Percentiles rank a stretch among this genome's conserved stretches.
phyloP scores from a whole-genome alignment of 352 stramenopile genomes.

The Pythium brachiatum region DNA sequence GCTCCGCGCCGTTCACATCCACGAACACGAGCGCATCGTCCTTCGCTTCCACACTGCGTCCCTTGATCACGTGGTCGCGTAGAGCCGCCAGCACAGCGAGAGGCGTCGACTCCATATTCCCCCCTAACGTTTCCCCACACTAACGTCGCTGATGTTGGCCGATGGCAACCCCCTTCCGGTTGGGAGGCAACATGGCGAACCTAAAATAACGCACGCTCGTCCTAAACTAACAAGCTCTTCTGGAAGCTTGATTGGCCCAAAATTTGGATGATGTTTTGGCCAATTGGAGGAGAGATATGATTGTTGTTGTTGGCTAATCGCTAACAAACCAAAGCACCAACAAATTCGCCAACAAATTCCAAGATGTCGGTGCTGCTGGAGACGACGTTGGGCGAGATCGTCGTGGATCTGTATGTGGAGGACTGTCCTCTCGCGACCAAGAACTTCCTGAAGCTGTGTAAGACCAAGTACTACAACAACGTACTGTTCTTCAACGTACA shows the following conservation, averaged over 20 bases:
- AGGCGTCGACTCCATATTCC: slow-evolving; percentile 6
- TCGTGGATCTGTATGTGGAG: slow-evolving; percentile 90
- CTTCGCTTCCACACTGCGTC: slow-evolving; percentile 53
- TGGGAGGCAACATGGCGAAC: not conserved
- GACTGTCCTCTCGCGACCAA: slow-evolving; percentile 75
- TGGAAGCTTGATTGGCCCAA: not conserved
- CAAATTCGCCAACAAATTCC: too few species aligned
- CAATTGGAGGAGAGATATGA: too few species aligned
- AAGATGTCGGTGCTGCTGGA: slow-evolving; percentile 93
- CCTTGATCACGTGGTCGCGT: slow-evolving; percentile 72
- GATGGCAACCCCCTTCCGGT: not conserved
- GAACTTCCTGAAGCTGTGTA: slow-evolving; percentile 97
- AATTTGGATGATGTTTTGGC: too few species aligned
- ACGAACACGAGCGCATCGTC: slow-evolving; percentile 60
- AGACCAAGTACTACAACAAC: slow-evolving; percentile 94
- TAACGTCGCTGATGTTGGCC: not conserved
- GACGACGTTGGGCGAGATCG: slow-evolving; percentile 88
- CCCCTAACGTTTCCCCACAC: not conserved
- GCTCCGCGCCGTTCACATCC: slow-evolving; percentile 44
- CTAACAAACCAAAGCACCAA: too few species aligned
- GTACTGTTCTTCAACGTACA: slow-evolving; percentile 96
- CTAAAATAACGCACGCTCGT: slow-evolving; percentile 1
- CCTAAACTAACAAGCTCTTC: slow-evolving; percentile 3
- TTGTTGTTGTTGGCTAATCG: too few species aligned
- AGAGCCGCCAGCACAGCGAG: slow-evolving; percentile 43